Conservation (phyloP, 345 rosid genomes). For the Acer saccharum region DNA sequence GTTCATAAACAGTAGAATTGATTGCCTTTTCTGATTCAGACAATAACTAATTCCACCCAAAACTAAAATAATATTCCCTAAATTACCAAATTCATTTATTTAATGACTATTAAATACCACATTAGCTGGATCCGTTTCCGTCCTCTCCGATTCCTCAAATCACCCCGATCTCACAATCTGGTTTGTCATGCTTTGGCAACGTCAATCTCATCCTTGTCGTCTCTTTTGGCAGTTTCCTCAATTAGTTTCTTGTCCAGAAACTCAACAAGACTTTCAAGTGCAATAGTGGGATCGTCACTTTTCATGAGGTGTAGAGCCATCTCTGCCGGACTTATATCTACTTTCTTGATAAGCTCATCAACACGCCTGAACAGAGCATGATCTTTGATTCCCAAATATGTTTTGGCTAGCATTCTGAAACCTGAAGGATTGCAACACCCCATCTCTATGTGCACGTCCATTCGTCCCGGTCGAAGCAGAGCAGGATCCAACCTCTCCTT, state of each 20-base stretch:
- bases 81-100: background rate
- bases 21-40: too few species aligned
- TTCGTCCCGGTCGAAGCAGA: slow-evolving; percentile 23
- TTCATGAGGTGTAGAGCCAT: slow-evolving; percentile 49
- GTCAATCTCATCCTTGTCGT: background rate
- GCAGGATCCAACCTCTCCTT: slow-evolving; percentile 27
- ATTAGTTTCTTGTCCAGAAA: slow-evolving; percentile 24
- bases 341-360: slow-evolving; percentile 9
- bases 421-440: slow-evolving; percentile 19
- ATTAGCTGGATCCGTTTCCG: background rate
- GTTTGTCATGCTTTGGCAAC: too few species aligned
- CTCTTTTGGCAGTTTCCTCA: background rate
- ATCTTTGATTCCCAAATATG: slow-evolving; percentile 19
- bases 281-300: slow-evolving; percentile 24
- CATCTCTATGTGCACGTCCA: slow-evolving; percentile 28
- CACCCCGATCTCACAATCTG: too few species aligned
- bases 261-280: slow-evolving; percentile 28
- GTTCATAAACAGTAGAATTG: background rate
- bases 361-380: slow-evolving; percentile 7
- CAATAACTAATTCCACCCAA: background rate
- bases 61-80: background rate
- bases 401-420: slow-evolving; percentile 14
- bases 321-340: slow-evolving; percentile 21
- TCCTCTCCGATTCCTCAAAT: too few species aligned
- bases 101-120: background rate